phyloP scores from a whole-genome alignment of 2,329 filamentous ascomycete genomes.

The Claviceps sorghi region DNA sequence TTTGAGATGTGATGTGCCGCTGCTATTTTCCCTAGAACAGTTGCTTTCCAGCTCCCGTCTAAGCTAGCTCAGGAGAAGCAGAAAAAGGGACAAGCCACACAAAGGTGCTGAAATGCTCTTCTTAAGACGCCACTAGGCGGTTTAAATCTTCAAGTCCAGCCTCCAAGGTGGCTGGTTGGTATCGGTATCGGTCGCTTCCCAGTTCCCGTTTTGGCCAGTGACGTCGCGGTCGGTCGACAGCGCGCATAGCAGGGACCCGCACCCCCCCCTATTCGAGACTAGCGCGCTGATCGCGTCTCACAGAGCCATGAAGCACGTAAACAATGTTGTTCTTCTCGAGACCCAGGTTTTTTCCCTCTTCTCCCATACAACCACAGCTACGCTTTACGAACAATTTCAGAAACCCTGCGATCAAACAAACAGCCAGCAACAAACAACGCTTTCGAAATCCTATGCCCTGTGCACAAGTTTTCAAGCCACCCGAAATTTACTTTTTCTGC shows the following conservation, averaged over 20 bases:
- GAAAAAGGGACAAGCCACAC: no score
- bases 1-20: no score
- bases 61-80: no score
- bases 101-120: background rate
- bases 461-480: background rate
- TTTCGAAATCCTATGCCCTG: conserved; percentile 3
- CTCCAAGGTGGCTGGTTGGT: background rate
- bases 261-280: background rate
- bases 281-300: background rate
- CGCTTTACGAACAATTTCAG: conserved; percentile 1
- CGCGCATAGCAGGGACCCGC: background rate
- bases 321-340: conserved; percentile 2
- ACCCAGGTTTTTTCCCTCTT: background rate
- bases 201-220: background rate
- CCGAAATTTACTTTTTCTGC: background rate
- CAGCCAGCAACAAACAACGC: conserved; percentile 1
- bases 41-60: no score
- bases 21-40: no score
- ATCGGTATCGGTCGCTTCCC: background rate
- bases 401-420: conserved; percentile 1
- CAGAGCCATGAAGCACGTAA: background rate
- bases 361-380: conserved; percentile 1
- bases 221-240: background rate
- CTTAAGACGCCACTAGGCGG: background rate
- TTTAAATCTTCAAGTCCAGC: background rate